Conservation (phyloP, 2,329 filamentous ascomycete species). For the Phaeosphaeriaceae sp. region DNA sequence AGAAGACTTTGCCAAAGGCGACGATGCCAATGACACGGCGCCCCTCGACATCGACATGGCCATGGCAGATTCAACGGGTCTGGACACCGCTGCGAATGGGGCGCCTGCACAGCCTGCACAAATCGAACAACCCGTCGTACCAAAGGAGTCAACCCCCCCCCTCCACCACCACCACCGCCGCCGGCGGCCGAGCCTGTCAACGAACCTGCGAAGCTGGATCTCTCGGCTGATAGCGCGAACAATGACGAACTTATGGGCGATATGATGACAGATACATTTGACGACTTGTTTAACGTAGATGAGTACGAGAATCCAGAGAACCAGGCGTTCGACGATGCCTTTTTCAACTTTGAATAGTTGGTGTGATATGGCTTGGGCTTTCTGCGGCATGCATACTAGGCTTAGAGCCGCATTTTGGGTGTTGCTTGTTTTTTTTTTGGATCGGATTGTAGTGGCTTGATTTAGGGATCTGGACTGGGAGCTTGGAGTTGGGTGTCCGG, state of each 20-base stretch:
- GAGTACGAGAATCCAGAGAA: slow-evolving; percentile 41
- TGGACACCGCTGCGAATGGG: slow-evolving; percentile 19
- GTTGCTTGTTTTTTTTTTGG: too few relatives aligned
- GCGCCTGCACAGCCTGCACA: slow-evolving; percentile 8
- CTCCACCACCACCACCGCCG: slow-evolving; percentile 1
- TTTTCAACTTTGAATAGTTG: slow-evolving; percentile 42
- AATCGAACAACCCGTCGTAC: slow-evolving; percentile 4
- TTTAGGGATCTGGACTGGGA: too few relatives aligned
- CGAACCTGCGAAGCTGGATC: slow-evolving; percentile 1
- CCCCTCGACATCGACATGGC: slow-evolving; percentile 38
- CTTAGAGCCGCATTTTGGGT: too few relatives aligned
- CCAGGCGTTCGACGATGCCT: slow-evolving; percentile 49
- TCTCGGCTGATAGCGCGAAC: slow-evolving; percentile 6
- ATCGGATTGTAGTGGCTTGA: too few relatives aligned
- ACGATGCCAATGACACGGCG: slow-evolving; percentile 20
- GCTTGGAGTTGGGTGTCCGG: too few relatives aligned
- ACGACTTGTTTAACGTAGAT: slow-evolving; percentile 46
- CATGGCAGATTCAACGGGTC: slow-evolving; percentile 40
- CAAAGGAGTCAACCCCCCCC: slow-evolving; percentile 5
- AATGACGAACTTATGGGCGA: slow-evolving; percentile 34
- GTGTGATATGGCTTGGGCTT: too few relatives aligned
- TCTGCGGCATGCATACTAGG: too few relatives aligned
- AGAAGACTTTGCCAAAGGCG: slow-evolving; percentile 45
- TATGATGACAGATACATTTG: slow-evolving; percentile 40
- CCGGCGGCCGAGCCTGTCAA: slow-evolving; percentile 15